Base-by-base conservation (phyloP, 1,284 basidiomycete genomes). In the Trichosporon sp. region DNA sequence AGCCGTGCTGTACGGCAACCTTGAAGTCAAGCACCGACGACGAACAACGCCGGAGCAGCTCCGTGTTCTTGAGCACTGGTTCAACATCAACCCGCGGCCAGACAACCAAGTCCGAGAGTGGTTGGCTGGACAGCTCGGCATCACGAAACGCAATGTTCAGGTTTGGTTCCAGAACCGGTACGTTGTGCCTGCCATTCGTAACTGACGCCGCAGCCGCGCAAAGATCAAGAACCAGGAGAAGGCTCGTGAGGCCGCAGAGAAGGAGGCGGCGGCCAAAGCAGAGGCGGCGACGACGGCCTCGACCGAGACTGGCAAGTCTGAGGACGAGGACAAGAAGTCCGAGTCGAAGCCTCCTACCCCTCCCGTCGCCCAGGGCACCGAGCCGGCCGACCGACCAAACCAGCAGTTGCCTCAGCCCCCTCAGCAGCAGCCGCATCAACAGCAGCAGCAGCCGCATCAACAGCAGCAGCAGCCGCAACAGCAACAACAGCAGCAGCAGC, bases 131-230 rank as follows among this genome's bases (percentile, higher is more conserved):
- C 87, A 93, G 84, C 88, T 97, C 65, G 91, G 90, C 74, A 98
- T 98, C 94, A 93, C 92, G 21, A 90, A 93, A 31, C 87, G 95
- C 72, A 93, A 93, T 59, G 92, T 98, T 1, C 95, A 98, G 88
- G 94, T 96, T 54, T 94, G 93, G 93, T 95, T 95, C 83, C 93
- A 94, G 84, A 95, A 95, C 82, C 88, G 92, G 91, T 91, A 77
- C 76, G 85, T 84, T 2, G 11, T 16, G 21, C 61, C 65, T 67
- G 40, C 21, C 21, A 5, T 8, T 35, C 31, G 14, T 10, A 61
- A 32, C 56, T 31, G 26, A 32, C 31, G 4, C 56, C 31, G 6
- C 79, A 91, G 91, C 70, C 91, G 92, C 66, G 92, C 92, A 65
- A 94, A 94, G 84, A 91, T 92, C 81, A 94, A 94, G 84, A 87